These are phyloP conservation scores for Aspergillus spinulosporus DNA, from an alignment of 2,329 filamentous ascomycete species.

Conservation along the genomic window DNA sequence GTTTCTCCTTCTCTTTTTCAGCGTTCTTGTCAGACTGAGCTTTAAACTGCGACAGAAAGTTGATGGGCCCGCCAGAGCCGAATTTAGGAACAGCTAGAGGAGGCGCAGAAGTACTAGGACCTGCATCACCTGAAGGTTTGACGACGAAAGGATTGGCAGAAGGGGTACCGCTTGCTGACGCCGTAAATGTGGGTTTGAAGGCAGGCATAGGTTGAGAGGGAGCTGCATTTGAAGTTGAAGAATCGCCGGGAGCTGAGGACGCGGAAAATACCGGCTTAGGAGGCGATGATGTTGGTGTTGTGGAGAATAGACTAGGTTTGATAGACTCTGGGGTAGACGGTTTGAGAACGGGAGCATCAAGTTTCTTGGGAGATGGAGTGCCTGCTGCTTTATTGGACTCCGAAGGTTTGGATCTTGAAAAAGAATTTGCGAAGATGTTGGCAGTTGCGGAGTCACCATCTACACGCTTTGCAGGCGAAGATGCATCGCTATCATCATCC, in stretches of 20 bases:
- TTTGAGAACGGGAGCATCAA: conserved; percentile 14
- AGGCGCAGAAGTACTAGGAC: conserved; percentile 13
- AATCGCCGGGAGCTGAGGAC: conserved; percentile 14
- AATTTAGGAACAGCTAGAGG: conserved; percentile 37
- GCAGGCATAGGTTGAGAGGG: conserved; percentile 17
- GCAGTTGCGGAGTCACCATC: conserved; percentile 31
- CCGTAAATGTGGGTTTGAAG: conserved; percentile 19
- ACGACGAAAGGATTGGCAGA: conserved; percentile 26
- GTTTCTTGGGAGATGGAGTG: conserved; percentile 9
- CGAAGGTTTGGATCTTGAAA: conserved; percentile 26
- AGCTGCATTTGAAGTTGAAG: conserved; percentile 12
- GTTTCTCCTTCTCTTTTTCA: conserved; percentile 48
- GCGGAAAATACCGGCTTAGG: conserved; percentile 25
- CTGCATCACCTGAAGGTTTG: conserved; percentile 20
- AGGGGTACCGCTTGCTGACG: conserved; percentile 10
- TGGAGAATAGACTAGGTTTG: conserved; percentile 23
- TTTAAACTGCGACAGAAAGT: conserved; percentile 48
- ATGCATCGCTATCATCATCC: conserved; percentile 16
- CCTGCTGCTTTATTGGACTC: conserved; percentile 16
- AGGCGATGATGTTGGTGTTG: conserved; percentile 25
- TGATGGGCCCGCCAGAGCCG: conserved; percentile 27
- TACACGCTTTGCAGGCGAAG: conserved; percentile 22
- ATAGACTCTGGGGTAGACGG: conserved; percentile 22
- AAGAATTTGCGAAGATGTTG: conserved; percentile 33
- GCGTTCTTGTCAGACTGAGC: conserved; percentile 41